Evolutionary conservation across 192 early-diverging fungal species (phyloP).

Genomic region (Radiomyces spectabilis): DNA sequence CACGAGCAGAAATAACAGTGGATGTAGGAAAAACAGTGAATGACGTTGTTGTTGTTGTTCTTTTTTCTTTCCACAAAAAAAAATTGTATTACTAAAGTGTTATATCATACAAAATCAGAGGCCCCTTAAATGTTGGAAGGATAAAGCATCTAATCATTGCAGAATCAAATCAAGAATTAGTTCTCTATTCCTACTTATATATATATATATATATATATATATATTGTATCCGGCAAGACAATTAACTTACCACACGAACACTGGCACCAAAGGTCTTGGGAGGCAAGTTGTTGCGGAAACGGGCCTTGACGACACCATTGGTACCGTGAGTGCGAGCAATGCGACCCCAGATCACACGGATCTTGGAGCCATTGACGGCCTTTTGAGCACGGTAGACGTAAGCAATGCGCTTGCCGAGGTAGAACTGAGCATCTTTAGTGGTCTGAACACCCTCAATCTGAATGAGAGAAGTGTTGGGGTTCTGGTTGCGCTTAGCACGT

Average conservation of each 20-base stretch:
- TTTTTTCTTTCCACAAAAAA: too few species aligned
- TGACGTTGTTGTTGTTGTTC: too few species aligned
- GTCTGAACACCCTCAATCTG: conserved; percentile 89
- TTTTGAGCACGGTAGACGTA: conserved; percentile 93
- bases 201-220: neutral
- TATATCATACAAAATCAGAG: too few species aligned
- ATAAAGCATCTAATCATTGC: conserved; percentile 76
- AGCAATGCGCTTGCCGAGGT: conserved; percentile 95
- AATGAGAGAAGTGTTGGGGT: conserved; percentile 84
- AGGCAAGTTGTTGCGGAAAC: conserved; percentile 93
- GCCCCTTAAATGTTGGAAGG: conserved; percentile 63
- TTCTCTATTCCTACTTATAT: neutral
- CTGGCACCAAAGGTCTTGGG: conserved; percentile 84
- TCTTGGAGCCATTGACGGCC: conserved; percentile 75
- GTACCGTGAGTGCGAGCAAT: conserved; percentile 86
- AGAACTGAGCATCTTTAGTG: conserved; percentile 82
- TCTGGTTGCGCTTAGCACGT: conserved; percentile 87
- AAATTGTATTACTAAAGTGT: too few species aligned
- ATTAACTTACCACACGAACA: conserved; percentile 75
- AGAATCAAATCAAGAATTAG: neutral
- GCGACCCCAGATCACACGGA: conserved; percentile 97
- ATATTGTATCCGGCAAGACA: neutral
- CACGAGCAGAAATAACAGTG: too few species aligned
- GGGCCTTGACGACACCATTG: conserved; percentile 75
- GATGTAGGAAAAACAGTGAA: too few species aligned